Evolutionary conservation across 495 filamentous ascomycete species (phyloP).

Genomic region (Tuber umbilicatum): DNA sequence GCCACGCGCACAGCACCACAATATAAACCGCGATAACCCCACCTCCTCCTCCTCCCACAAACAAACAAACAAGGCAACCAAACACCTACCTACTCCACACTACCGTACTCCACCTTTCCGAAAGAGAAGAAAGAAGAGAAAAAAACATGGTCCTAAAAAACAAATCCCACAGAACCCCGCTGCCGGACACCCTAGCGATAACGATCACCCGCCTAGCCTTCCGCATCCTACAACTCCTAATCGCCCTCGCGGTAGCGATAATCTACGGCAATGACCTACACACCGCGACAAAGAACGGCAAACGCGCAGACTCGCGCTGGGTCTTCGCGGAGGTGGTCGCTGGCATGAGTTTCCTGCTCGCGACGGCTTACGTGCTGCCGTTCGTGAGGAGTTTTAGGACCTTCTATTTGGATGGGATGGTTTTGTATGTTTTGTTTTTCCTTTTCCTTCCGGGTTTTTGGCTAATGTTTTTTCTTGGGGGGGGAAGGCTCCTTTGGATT

Average conservation of each 20-base stretch:
- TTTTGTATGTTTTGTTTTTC: slow-evolving; percentile 43
- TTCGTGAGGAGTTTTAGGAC: slow-evolving; percentile 47
- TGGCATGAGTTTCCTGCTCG: slow-evolving; percentile 47
- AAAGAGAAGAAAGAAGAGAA: not conserved
- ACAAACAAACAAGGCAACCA: not conserved
- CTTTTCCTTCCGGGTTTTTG: not conserved
- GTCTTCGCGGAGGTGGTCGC: slow-evolving; percentile 54
- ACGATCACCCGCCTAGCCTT: slow-evolving; percentile 39
- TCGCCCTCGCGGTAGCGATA: slow-evolving; percentile 56
- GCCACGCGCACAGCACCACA: slow-evolving; percentile 3
- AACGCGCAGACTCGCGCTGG: slow-evolving; percentile 51
- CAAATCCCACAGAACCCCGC: slow-evolving; percentile 15
- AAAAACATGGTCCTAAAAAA: slow-evolving; percentile 24
- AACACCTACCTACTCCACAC: not conserved
- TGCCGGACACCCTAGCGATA: slow-evolving; percentile 9
- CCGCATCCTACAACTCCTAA: slow-evolving; percentile 56
- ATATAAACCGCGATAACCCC: not conserved
- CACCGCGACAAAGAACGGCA: slow-evolving; percentile 43
- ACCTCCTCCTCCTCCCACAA: not conserved
- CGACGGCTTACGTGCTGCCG: slow-evolving; percentile 48
- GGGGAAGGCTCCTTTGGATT: slow-evolving; percentile 56
- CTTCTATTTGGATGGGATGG: slow-evolving; percentile 54
- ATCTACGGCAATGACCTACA: slow-evolving; percentile 57
- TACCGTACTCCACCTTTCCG: not conserved
- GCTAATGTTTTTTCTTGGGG: too few species aligned